These are phyloP conservation scores for Ophiostoma montium DNA, from an alignment of 2,329 filamentous ascomycete genomes.

Conservation along the genomic window DNA sequence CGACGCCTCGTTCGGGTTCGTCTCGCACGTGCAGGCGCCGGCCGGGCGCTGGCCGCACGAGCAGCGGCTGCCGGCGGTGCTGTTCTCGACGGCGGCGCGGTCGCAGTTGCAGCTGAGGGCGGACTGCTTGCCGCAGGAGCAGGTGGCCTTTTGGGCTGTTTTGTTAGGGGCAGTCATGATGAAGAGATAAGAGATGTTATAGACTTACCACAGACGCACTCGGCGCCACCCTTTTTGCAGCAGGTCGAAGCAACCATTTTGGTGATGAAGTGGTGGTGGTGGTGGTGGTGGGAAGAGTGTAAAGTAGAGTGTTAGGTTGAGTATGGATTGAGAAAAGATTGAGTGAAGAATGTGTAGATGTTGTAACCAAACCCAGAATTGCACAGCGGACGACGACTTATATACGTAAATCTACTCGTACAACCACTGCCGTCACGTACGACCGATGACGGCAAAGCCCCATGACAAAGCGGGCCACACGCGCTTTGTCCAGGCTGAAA, in stretches of 20 bases:
- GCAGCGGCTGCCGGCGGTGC: slow-evolving; percentile 57
- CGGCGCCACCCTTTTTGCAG: slow-evolving; percentile 38
- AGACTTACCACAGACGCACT: slow-evolving; percentile 44
- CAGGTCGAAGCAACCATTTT: slow-evolving; percentile 30
- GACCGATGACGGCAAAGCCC: too few species aligned
- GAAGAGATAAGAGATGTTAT: neutral
- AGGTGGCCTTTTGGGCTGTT: slow-evolving; percentile 50
- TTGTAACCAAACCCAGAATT: neutral
- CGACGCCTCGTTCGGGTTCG: slow-evolving; percentile 46
- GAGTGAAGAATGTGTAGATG: neutral
- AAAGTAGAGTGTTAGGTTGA: neutral
- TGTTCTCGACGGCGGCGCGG: slow-evolving; percentile 64
- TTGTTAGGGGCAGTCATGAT: neutral
- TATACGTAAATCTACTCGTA: too few species aligned
- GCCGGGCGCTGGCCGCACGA: slow-evolving; percentile 71
- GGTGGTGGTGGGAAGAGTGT: too few species aligned
- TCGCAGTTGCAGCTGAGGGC: slow-evolving; percentile 79
- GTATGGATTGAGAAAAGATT: neutral
- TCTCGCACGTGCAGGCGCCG: slow-evolving; percentile 73
- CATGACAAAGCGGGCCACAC: too few species aligned
- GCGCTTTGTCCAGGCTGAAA: too few species aligned
- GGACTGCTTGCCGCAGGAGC: slow-evolving; percentile 80
- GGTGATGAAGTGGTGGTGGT: neutral
- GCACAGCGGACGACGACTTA: too few species aligned
- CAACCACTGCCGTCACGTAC: too few species aligned